These are phyloP conservation scores for Hypoxylon fuscum DNA, from an alignment of 495 filamentous ascomycete species.

Conservation along the genomic window DNA sequence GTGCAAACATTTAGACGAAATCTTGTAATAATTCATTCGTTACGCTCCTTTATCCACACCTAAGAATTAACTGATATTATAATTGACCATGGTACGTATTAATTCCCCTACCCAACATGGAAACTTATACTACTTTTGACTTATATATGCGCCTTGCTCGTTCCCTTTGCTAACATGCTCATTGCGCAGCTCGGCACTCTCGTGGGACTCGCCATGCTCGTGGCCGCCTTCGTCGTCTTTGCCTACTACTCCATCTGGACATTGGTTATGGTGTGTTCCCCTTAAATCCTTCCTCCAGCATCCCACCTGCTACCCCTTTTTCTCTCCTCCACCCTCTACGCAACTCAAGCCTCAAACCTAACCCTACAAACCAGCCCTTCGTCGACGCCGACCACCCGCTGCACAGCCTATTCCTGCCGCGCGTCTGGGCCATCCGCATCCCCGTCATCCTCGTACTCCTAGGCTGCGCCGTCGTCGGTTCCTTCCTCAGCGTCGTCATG, in stretches of 20 bases:
- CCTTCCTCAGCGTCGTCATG: conserved; percentile 97
- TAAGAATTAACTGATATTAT: neutral
- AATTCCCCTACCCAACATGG: neutral
- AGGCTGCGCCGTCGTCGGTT: conserved; percentile 92
- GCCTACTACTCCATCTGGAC: conserved; percentile 99
- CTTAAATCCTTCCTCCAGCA: conserved; percentile 1
- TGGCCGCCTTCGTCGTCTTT: conserved; percentile 93
- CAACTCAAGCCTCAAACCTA: neutral
- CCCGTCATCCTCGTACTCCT: conserved; percentile 95
- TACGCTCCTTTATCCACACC: neutral
- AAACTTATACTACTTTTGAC: neutral
- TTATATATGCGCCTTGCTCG: neutral
- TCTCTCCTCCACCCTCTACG: conserved; percentile 8
- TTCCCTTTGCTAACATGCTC: conserved; percentile 25
- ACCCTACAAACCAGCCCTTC: conserved; percentile 75
- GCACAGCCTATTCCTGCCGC: conserved; percentile 93
- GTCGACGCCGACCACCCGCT: conserved; percentile 94
- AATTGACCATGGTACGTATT: conserved; percentile 51
- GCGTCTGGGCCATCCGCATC: conserved; percentile 98
- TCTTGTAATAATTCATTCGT: neutral
- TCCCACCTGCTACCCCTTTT: conserved; percentile 19
- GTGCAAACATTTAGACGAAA: neutral
- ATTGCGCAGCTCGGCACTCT: conserved; percentile 85
- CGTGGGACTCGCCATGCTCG: conserved; percentile 96
- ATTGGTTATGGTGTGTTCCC: conserved; percentile 80